These are phyloP conservation scores for Colletotrichum camelliae DNA, from an alignment of 2,329 filamentous ascomycete genomes.

Conservation along the genomic window DNA sequence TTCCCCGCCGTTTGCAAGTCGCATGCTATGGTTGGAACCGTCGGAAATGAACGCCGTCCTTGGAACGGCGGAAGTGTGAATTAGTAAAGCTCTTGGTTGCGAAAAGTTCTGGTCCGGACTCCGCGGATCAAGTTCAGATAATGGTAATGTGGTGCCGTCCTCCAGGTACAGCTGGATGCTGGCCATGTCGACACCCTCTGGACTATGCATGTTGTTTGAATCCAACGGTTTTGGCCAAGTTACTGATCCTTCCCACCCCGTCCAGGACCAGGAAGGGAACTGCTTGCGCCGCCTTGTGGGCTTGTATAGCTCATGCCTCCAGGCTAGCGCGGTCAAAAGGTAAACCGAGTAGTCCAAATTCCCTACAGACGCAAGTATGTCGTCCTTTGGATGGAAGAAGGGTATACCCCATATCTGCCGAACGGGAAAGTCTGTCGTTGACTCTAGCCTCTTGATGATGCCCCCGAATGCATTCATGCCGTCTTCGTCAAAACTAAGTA, in stretches of 20 bases:
- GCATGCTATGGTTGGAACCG: not conserved
- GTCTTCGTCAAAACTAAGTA: not conserved
- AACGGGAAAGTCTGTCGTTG: not conserved
- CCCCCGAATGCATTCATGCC: not conserved
- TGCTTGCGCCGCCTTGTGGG: not conserved
- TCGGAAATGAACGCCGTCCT: not conserved
- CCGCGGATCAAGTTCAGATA: not conserved
- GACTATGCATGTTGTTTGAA: not conserved
- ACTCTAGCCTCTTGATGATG: not conserved
- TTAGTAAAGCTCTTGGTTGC: not conserved
- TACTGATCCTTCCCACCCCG: not conserved
- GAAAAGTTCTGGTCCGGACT: not conserved
- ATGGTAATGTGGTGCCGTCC: not conserved
- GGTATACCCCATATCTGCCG: not conserved
- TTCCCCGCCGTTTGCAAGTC: not conserved
- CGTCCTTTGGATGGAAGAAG: not conserved
- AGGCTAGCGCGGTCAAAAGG: not conserved
- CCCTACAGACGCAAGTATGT: not conserved
- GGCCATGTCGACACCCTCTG: not conserved
- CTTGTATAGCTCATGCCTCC: not conserved
- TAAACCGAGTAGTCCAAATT: not conserved
- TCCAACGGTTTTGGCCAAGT: not conserved
- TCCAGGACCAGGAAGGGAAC: constrained; percentile 4
- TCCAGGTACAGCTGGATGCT: not conserved
- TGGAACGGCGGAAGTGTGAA: not conserved